phyloP scores from a whole-genome alignment of 352 stramenopile genomes.

The Elongisporangium undulatum region DNA sequence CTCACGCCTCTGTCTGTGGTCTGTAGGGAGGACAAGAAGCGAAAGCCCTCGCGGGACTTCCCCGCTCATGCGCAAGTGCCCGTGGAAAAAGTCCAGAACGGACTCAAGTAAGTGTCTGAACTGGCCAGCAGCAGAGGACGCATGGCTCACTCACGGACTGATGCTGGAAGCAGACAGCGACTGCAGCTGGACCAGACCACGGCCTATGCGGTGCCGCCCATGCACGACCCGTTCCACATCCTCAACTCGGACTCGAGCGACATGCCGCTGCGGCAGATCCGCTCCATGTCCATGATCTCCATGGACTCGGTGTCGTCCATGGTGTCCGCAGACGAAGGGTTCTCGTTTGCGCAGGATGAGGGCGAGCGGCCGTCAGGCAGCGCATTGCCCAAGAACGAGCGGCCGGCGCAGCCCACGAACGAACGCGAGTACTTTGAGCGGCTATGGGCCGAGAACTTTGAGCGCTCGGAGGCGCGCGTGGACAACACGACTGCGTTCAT shows the following conservation, averaged over 20 bases:
- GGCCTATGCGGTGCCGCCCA: constrained; percentile 48
- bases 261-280: constrained; percentile 13
- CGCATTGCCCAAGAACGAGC: constrained; percentile 65
- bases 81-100: constrained; percentile 49
- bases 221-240: constrained; percentile 79
- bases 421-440: constrained; percentile 82
- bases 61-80: constrained; percentile 66
- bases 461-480: constrained; percentile 67
- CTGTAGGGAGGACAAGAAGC: constrained; percentile 74
- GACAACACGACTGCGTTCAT: constrained; percentile 66
- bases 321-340: constrained; percentile 59
- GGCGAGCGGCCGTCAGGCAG: constrained; percentile 12
- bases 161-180: constrained; percentile 22
- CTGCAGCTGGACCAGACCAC: constrained; percentile 43
- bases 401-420: constrained; percentile 59
- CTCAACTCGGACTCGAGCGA: constrained; percentile 37
- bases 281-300: constrained; percentile 61
- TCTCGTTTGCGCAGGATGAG: constrained; percentile 32
- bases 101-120: constrained; percentile 18
- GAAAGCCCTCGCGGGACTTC: constrained; percentile 79
- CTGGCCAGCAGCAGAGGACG: not conserved
- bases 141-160: not conserved
- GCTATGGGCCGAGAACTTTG: constrained; percentile 82
- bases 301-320: constrained; percentile 50
- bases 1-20: not conserved